Base-by-base conservation (phyloP, 129 eudicot species). In the Flaveria trinervia region DNA sequence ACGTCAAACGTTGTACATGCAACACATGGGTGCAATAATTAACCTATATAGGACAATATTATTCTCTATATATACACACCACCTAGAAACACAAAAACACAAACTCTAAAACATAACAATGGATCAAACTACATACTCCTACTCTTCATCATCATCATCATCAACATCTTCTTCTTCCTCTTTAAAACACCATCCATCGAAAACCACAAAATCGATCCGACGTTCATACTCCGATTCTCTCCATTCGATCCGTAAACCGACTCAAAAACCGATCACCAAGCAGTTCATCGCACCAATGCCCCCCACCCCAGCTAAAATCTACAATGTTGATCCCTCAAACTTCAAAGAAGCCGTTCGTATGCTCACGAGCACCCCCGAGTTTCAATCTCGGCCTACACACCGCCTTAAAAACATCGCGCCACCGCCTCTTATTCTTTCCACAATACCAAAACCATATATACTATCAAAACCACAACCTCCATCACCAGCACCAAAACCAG, bases 221-320 rank as follows among this genome's bases (percentile, higher is more conserved):
- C 65, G 82, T 30, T 51, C 84, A 3, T 76, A 44, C 79, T 81
- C 18, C 13, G 62, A 82, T n/a, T 45, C 84, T 0, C 85, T 85
- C 64, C 88, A 83, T 65, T 78, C 86, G 2, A 76, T 13, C 71
- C 70, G n/a, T 44, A 62, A 82, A 39, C 50, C 85, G 12, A 78
- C 79, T 45, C 75, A 43, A 17, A 86, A 84, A 65, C 82, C 80
- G 50, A 62, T 64, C 54, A 72, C 55, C 69, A 90, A 90, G 74
- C 83, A 80, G 23, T 91, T 86, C 25, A 90, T 90, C 0, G 91
- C 96, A 5, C 96, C 96, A 2, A 50, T 88, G 23, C 89, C 91
- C 0, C 89, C 89, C n/a, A 86, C 85, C 13, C 96, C 84, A 9
- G 83, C 89, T 0, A 88, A 77, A 66, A 75, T 92, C 2, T 92